Base-by-base conservation (phyloP, 1,284 basidiomycete genomes). In the Papiliotrema nemorosa region DNA sequence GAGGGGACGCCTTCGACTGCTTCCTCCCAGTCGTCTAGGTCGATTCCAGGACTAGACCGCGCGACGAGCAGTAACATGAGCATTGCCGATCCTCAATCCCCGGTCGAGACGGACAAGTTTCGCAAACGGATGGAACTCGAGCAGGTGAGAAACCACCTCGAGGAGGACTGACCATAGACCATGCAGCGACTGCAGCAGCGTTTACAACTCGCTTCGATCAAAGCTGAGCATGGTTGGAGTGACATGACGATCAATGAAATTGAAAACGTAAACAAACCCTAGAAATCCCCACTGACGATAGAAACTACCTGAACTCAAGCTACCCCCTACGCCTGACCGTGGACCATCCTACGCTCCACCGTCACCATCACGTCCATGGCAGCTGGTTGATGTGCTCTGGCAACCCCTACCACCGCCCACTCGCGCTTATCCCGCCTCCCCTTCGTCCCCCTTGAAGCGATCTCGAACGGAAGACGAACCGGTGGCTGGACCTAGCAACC, bases 211-310 rank as follows among this genome's bases (percentile, higher is more conserved):
- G 72, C 72, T 5, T 66, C 62, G 21, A 59, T 74, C 44, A 74
- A 74, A 50, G 63, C 69, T 29, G 61, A 64, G 29, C 61, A 72
- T 36, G 72, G 72, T 22, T 71, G 69, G 72, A 61, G 55, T 9
- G 69, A 68, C 43, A 69, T 71, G 63, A 63, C 61, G 29, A 63
- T 74, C 38, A 62, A 59, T 26, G 69, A 74, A 55, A 71, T 74
- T 42, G 72, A 74, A 52, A 59, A 50, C 22, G 68, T 70, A 41
- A 46, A 66, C 60, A 31, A 31, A 31, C 12, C 26, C 13, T 31
- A 3, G 35, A n/a, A 20, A 25, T 21, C 37, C 22, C 9, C 14
- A 31, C 42, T 44, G 42, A 44, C 31, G 18, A 21, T 34, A 55
- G 54, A 22, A 36, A 44, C 40, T 55, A 31, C 53, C 53, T n/a